Percentiles rank a stretch among this genome's conserved stretches.
These are phyloP conservation scores for Rhododendron mucronatum DNA, from an alignment of 148 eudicot species.

Conservation along the genomic window DNA sequence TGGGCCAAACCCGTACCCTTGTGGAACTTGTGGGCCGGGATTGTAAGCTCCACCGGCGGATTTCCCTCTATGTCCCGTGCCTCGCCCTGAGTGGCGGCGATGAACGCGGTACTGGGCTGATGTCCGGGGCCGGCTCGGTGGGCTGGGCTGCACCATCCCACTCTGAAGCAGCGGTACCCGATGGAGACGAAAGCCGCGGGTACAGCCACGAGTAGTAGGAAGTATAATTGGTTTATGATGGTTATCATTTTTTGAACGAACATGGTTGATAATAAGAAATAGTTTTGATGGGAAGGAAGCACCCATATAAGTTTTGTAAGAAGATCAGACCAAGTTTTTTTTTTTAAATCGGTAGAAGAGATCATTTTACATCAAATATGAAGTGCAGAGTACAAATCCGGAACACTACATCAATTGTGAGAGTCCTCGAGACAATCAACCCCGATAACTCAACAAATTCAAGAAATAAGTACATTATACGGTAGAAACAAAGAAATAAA, in stretches of 20 bases:
- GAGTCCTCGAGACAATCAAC: no score
- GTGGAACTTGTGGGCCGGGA: constrained; percentile 21
- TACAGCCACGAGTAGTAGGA: not conserved
- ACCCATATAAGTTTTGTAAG: not conserved
- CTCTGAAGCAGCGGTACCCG: not conserved
- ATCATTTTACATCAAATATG: no score
- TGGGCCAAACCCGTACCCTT: constrained; percentile 2
- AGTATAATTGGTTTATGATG: not conserved
- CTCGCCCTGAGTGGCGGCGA: not conserved
- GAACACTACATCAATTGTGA: no score
- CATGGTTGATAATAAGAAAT: not conserved
- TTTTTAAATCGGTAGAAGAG: no score
- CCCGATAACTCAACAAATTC: no score
- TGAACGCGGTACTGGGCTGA: not conserved
- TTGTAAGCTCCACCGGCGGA: not conserved
- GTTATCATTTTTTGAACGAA: not conserved
- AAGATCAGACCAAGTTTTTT: not conserved
- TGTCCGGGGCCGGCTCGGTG: not conserved
- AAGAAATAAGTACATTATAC: no score
- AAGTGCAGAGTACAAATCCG: no score
- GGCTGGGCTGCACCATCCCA: not conserved
- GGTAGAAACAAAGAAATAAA: no score
- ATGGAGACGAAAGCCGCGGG: not conserved
- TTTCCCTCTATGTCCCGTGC: not conserved
- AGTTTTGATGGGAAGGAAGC: not conserved